Conservation (phyloP, 1,284 basidiomycete genomes). For the Volvariella volvacea region DNA sequence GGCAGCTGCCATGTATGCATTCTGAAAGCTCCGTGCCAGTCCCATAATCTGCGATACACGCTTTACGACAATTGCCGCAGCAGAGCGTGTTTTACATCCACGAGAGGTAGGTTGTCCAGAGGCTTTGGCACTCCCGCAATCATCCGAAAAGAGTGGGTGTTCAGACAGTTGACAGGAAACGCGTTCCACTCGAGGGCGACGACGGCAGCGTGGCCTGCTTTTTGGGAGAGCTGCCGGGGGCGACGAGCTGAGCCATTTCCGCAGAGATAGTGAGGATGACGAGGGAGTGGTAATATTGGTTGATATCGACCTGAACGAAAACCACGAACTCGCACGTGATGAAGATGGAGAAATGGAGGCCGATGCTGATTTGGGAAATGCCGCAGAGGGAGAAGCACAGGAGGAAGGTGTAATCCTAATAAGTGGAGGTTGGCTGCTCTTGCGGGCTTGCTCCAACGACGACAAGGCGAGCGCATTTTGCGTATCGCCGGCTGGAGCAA, state of each 20-base stretch:
- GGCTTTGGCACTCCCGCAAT: no score
- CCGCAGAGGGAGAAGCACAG: conserved; percentile 15
- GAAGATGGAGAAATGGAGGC: conserved; percentile 30
- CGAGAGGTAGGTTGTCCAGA: no score
- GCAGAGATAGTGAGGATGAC: conserved; percentile 20
- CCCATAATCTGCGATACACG: conserved; percentile 42
- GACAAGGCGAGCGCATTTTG: no score
- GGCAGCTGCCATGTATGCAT: conserved; percentile 46
- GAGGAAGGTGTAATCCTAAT: conserved; percentile 52
- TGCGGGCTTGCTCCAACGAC: no score
- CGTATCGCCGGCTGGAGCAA: no score
- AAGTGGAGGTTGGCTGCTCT: conserved; percentile 37
- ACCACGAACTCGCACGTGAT: conserved; percentile 26
- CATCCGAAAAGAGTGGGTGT: no score
- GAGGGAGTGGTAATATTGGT: conserved; percentile 33
- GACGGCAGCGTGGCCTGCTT: conserved; percentile 8
- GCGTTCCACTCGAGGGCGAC: conserved; percentile 13
- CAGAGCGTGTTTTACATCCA: background rate
- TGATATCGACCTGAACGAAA: conserved; percentile 20
- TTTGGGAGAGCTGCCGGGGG: conserved; percentile 20
- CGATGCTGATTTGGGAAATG: conserved; percentile 19
- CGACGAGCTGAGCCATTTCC: conserved; percentile 13
- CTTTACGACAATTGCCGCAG: conserved; percentile 22
- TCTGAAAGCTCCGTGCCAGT: conserved; percentile 49
- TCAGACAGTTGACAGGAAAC: background rate